Base-by-base conservation (phyloP, 257 asterid genomes). In the Nicotiana attenuata region DNA sequence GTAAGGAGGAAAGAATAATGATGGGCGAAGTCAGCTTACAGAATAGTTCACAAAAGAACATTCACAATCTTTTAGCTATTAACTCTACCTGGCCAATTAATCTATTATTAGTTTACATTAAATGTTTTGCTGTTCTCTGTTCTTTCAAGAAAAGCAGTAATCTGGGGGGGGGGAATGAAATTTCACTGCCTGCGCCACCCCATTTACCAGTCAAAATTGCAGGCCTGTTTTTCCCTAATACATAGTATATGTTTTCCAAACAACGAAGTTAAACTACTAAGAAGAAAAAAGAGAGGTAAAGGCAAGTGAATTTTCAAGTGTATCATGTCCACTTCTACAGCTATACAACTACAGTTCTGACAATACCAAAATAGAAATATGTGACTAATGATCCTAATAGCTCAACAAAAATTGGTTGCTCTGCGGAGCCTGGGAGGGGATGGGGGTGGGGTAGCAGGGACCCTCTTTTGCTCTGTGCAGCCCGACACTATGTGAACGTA, bases 341-440 rank as follows among this genome's bases (percentile, higher is more conserved):
- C 79, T 73, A 61, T 73, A 73, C 79, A 73, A 73, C 2, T 14
- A 24, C 41, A 73, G 61, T 24, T 73, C 17, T 47, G 14, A 47
- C 61, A 47, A 14, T 47, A 19, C 24, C 22, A 24, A 73, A 50
- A 47, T 24, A 73, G 79, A 47, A 47, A 47, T 47, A 14, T 47
- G 61, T 73, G 79, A 73, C 79, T 73, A 73, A 20, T 24, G 79
- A 47, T 73, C 59, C 79, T 47, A 73, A 73, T 7, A 45, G 63
- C 50, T 41, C 78, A 1, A 13, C 41, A 24, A 73, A 73, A 47
- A 47, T 73, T 47, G 63, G 41, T 47, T 73, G 17, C 78, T 71
- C 38, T 22, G 60, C 22, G 78, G 60, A 14, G 60, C 60, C 60
- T 22, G 60, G n/a, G 8, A 71, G n/a, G 2, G 60, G 20, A 20